Evolutionary conservation across 306 rosid genomes (phyloP).

Genomic region (Trifolium pratense): DNA sequence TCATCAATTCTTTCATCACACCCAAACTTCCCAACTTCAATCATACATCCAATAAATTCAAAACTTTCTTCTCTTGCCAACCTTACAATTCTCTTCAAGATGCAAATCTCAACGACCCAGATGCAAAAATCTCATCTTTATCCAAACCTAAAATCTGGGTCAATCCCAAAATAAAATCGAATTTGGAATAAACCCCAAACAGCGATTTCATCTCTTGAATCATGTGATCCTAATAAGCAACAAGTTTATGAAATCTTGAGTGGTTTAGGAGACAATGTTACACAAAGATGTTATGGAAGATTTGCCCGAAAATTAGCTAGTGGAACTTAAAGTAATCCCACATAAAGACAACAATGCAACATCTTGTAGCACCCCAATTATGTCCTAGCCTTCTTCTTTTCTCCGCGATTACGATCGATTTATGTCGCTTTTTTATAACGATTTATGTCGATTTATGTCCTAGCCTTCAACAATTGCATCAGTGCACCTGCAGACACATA

Average conservation of each 20-base stretch:
- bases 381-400: too few relatives aligned
- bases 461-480: too few relatives aligned
- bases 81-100: slow-evolving; percentile 15
- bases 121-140: slow-evolving; percentile 47
- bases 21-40: slow-evolving; percentile 27
- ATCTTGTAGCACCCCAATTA: too few relatives aligned
- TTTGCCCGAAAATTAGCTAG: too few relatives aligned
- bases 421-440: too few relatives aligned
- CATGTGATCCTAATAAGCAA: slow-evolving; percentile 50
- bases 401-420: too few relatives aligned
- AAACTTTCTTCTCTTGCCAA: slow-evolving; percentile 52
- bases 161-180: slow-evolving; percentile 75
- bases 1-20: slow-evolving; percentile 44
- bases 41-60: slow-evolving; percentile 33
- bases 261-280: slow-evolving; percentile 52
- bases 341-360: too few relatives aligned
- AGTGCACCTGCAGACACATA: too few relatives aligned
- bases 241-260: slow-evolving; percentile 54
- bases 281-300: too few relatives aligned
- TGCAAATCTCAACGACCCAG: slow-evolving; percentile 37
- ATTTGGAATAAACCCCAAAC: slow-evolving; percentile 53
- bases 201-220: slow-evolving; percentile 51
- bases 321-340: too few relatives aligned
- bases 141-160: slow-evolving; percentile 69
- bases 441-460: too few relatives aligned